Evolutionary conservation across 192 early-diverging fungal species (phyloP).

Genomic region (Phlyctochytrium arcticum): DNA sequence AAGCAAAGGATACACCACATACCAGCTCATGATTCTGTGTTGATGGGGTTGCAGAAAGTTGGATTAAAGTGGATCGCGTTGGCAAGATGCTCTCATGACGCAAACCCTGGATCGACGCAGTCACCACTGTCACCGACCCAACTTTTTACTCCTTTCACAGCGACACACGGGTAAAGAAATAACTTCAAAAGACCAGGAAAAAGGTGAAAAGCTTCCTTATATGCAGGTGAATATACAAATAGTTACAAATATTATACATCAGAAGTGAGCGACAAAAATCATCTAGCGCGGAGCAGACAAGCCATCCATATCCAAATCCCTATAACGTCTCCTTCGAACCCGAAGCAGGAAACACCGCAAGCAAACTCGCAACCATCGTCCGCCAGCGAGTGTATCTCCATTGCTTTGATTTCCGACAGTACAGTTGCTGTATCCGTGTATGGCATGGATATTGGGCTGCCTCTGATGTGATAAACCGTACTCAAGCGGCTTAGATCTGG

Average conservation of each 20-base stretch:
- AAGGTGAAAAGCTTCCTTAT: too few species aligned
- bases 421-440: conserved; percentile 35
- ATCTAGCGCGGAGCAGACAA: conserved; percentile 8
- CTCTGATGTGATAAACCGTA: conserved; percentile 34
- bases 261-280: too few species aligned
- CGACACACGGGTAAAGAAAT: too few species aligned
- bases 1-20: not conserved
- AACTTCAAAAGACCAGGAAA: too few species aligned
- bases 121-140: too few species aligned
- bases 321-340: conserved; percentile 34
- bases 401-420: conserved; percentile 29
- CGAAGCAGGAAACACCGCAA: conserved; percentile 33
- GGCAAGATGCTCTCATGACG: too few species aligned
- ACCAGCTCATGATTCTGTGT: not conserved
- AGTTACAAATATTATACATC: too few species aligned
- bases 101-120: too few species aligned
- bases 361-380: conserved; percentile 43
- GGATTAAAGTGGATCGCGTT: too few species aligned
- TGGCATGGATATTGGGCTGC: conserved; percentile 32
- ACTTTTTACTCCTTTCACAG: too few species aligned
- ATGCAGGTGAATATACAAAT: too few species aligned
- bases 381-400: conserved; percentile 28
- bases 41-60: too few species aligned
- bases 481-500: conserved; percentile 17
- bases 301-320: conserved; percentile 43